phyloP scores from a whole-genome alignment of 176 grass and related monocot species.

The Paspalum vaginatum region DNA sequence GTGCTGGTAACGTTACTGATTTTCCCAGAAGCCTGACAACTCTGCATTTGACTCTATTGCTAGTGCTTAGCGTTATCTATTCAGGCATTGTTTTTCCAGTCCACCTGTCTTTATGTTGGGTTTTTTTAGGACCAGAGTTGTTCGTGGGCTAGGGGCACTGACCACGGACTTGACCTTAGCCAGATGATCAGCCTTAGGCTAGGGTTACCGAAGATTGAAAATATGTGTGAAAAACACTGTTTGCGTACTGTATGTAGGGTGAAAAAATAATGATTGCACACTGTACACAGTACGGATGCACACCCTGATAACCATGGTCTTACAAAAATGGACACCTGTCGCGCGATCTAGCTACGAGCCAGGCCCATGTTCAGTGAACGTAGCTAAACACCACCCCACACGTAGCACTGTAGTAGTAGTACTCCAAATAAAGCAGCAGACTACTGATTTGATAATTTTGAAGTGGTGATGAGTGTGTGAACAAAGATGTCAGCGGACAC shows the following conservation, averaged over 20 bases:
- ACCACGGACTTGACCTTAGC: neutral
- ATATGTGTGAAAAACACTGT: too few species aligned
- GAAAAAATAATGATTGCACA: too few species aligned
- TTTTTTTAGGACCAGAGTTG: conserved; percentile 26
- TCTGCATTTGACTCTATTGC: neutral
- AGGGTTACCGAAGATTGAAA: too few species aligned
- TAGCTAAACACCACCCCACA: neutral
- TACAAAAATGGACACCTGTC: conserved; percentile 28
- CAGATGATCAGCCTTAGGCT: neutral
- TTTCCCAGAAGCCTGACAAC: neutral
- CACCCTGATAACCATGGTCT: too few species aligned
- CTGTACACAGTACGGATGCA: too few species aligned
- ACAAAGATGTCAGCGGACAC: neutral
- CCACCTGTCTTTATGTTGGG: neutral
- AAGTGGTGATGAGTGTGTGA: neutral
- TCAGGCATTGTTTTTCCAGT: conserved; percentile 12
- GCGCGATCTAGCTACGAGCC: neutral
- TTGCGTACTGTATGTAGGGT: too few species aligned
- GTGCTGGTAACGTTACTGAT: too few species aligned
- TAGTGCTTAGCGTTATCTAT: too few species aligned
- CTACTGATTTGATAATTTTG: neutral
- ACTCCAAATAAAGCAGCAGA: neutral
- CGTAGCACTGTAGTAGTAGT: neutral
- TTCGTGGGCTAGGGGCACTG: neutral
- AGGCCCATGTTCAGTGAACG: conserved; percentile 25